Percentiles rank a stretch among this genome's conserved stretches.
Evolutionary conservation across 2,329 filamentous ascomycete species (phyloP).

Genomic region (Bipolaris zeicola): DNA sequence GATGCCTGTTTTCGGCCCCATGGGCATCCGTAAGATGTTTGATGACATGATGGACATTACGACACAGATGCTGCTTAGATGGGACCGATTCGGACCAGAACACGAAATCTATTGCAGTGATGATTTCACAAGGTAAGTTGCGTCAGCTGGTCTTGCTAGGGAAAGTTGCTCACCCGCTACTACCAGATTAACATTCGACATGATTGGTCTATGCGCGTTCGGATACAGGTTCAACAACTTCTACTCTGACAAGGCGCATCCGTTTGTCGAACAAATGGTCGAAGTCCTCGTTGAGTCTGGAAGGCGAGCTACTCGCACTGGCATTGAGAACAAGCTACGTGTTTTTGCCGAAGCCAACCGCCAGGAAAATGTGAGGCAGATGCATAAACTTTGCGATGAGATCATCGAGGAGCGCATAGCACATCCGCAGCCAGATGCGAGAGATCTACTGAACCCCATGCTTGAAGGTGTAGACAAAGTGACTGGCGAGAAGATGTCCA

Average conservation of each 20-base stretch:
- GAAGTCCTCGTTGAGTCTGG: slow-evolving; percentile 12
- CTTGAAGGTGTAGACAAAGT: slow-evolving; percentile 10
- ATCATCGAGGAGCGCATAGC: slow-evolving; percentile 11
- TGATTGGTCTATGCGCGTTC: slow-evolving; percentile 14
- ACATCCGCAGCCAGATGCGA: slow-evolving; percentile 9
- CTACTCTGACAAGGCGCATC: slow-evolving; percentile 8
- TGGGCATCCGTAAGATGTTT: slow-evolving; percentile 13
- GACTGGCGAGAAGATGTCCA: slow-evolving; percentile 15
- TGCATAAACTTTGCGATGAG: slow-evolving; percentile 12
- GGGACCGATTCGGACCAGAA: slow-evolving; percentile 12
- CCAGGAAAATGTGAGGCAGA: slow-evolving; percentile 12
- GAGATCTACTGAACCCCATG: slow-evolving; percentile 13
- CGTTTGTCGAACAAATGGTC: slow-evolving; percentile 12
- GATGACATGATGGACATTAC: slow-evolving; percentile 13
- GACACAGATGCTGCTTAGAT: slow-evolving; percentile 12
- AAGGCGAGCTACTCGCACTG: slow-evolving; percentile 4
- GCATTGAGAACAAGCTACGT: slow-evolving; percentile 11
- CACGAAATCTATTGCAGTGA: slow-evolving; percentile 12
- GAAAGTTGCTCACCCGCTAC: too few species aligned
- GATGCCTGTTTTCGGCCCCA: slow-evolving; percentile 13
- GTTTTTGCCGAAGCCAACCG: slow-evolving; percentile 11
- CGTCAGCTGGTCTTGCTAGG: too few species aligned
- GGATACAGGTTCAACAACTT: slow-evolving; percentile 17
- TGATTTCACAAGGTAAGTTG: not conserved
- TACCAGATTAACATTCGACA: slow-evolving; percentile 8